phyloP scores from a whole-genome alignment of 169 alveolate species.

The Theileria orientalis region DNA sequence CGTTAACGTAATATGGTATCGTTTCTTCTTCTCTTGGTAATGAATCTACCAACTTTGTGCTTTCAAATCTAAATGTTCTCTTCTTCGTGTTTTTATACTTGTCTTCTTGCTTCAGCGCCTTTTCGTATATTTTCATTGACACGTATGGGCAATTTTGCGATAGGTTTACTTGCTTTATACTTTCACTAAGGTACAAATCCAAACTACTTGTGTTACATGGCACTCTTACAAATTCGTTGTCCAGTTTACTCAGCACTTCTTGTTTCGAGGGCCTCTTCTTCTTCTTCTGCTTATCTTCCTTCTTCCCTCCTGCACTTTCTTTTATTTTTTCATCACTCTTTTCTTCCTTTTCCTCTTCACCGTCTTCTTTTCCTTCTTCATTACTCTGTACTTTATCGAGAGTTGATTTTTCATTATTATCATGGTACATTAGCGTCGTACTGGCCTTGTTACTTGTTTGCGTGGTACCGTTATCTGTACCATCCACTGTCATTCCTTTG shows the following conservation, averaged over 20 bases:
- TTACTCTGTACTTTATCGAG: neutral
- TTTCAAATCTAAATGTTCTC: neutral
- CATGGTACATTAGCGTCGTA: neutral
- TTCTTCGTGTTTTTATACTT: constrained; percentile 11
- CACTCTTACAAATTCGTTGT: constrained; percentile 27
- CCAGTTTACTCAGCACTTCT: constrained; percentile 22
- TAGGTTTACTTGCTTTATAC: constrained; percentile 27
- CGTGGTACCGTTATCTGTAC: neutral
- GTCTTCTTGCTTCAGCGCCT: constrained; percentile 10
- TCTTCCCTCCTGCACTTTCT: constrained; percentile 8
- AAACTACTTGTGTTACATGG: constrained; percentile 43
- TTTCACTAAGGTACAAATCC: constrained; percentile 25
- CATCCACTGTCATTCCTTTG: neutral
- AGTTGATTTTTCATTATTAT: neutral
- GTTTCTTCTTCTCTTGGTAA: constrained; percentile 19
- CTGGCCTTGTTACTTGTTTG: no score
- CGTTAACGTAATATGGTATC: constrained; percentile 5
- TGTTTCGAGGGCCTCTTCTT: constrained; percentile 24
- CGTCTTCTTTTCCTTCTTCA: constrained; percentile 17
- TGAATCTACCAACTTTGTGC: constrained; percentile 19
- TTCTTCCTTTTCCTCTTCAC: constrained; percentile 12
- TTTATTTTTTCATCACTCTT: constrained; percentile 28
- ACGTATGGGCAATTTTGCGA: constrained; percentile 45
- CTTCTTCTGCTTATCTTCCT: constrained; percentile 26
- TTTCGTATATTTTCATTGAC: constrained; percentile 22